Evolutionary conservation across 2,329 filamentous ascomycete species (phyloP).

Genomic region (Rutstroemia sp.): DNA sequence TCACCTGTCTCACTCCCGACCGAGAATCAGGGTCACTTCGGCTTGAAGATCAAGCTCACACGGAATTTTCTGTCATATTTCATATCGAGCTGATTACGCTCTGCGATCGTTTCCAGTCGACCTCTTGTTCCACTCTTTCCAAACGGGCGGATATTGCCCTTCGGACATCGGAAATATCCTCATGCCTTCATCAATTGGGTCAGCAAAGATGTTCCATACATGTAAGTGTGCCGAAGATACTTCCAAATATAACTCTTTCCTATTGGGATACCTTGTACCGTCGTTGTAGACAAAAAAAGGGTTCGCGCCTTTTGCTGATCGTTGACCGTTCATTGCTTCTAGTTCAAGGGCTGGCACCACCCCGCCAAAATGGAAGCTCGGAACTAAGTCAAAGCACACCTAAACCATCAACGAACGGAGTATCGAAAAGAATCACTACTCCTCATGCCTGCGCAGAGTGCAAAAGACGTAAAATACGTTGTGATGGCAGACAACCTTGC

Average conservation of each 20-base stretch:
- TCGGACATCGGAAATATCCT: constrained; percentile 7
- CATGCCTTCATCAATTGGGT: constrained; percentile 26
- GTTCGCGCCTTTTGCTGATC: constrained; percentile 2
- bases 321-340: constrained; percentile 3
- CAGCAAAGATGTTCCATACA: constrained; percentile 29
- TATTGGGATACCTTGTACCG: background rate
- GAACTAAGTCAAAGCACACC: constrained; percentile 24
- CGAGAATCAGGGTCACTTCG: background rate
- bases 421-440: constrained; percentile 45
- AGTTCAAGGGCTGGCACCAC: constrained; percentile 29
- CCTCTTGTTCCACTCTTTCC: background rate
- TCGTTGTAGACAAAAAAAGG: background rate
- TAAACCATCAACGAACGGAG: constrained; percentile 30
- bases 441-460: constrained; percentile 67
- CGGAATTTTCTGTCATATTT: constrained; percentile 6
- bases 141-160: constrained; percentile 1
- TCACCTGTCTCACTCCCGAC: background rate
- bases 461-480: constrained; percentile 75
- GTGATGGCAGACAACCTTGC: constrained; percentile 74
- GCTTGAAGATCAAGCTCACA: background rate
- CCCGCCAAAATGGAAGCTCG: constrained; percentile 15
- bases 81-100: constrained; percentile 6
- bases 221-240: constrained; percentile 22
- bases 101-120: background rate
- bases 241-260: too few species aligned